Base-by-base conservation (phyloP, 495 filamentous ascomycete species). In the Talaromyces adpressus region DNA sequence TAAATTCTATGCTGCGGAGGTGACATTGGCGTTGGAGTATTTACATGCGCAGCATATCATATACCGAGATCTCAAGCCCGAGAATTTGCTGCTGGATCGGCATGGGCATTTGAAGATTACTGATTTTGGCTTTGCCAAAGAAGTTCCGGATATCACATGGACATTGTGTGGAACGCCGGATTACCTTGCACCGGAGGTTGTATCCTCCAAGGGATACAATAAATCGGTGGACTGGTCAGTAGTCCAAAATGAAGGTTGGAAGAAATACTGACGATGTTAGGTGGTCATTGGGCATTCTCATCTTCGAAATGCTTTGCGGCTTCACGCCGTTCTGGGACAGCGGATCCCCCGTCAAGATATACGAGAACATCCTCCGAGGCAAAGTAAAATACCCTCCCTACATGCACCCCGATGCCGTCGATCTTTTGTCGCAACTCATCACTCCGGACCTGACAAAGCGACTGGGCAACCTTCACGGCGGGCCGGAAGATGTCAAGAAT, bases 321-420 rank as follows among this genome's bases (percentile, higher is more conserved):
- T 98, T 97, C 74, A 98, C 94, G 14, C 94, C 94, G 3, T 98
- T 98, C 78, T 98, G 93, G 92, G 94, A 98, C 73, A 89, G 89
- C 62, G 94, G 93, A 36, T 96, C 91, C 5, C 92, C 94, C 2
- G 96, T 98, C 83, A 97, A 96, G 78, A 98, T 98, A 67, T 98
- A 98, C 75, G 93, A 98, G 80, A 98, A 98, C 73, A 98, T 98
- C 68, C 81, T 98, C 61, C 90, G 89, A 63, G 94, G 93, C 54
- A 87, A 87, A 68, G 87, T 98, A 72, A 98, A 96, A 79, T 98
- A 96, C 71, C 94, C 94, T 61, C 87, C 91, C 23, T 98, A 97
- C 70, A 90, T 98, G 70, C 89, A 97, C 71, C 88, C 90, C 6
- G 95, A 98, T 72, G 94, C 93, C 1, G 91, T 96, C 70, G 87